phyloP scores from a whole-genome alignment of 768 basidiomycete species.

The Amylocystis lapponica region DNA sequence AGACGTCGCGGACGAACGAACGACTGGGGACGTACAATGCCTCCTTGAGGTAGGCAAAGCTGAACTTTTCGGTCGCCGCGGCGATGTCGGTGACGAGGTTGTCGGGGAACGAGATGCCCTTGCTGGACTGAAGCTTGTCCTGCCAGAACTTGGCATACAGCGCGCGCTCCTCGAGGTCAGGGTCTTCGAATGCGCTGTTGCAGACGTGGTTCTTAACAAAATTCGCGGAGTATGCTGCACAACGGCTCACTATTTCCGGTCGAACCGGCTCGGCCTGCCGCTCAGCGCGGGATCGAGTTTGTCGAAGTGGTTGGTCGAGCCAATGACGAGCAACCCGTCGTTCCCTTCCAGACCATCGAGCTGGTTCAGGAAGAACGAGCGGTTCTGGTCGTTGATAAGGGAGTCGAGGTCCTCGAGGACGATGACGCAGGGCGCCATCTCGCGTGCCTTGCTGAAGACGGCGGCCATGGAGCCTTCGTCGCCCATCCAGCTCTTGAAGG shows the following conservation, averaged over 20 bases:
- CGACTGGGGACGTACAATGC: constrained; percentile 61
- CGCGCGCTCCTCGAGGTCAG: constrained; percentile 54
- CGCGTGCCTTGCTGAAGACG: constrained; percentile 71
- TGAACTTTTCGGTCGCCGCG: constrained; percentile 57
- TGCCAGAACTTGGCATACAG: constrained; percentile 81
- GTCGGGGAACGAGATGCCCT: constrained; percentile 63
- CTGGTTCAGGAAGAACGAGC: constrained; percentile 87
- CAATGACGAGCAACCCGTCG: constrained; percentile 73
- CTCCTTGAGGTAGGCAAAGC: constrained; percentile 87
- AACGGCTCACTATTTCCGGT: constrained; percentile 64
- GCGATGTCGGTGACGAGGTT: constrained; percentile 55
- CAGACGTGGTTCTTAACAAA: background rate
- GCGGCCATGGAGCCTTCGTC: constrained; percentile 63
- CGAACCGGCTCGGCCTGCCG: constrained; percentile 76
- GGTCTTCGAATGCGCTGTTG: constrained; percentile 65
- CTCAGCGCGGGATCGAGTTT: constrained; percentile 72
- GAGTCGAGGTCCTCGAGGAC: constrained; percentile 70
- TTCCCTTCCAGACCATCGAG: constrained; percentile 77
- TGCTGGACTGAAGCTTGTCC: constrained; percentile 59
- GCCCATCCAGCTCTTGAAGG: constrained; percentile 60
- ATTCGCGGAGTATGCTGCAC: background rate
- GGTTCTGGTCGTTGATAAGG: constrained; percentile 69
- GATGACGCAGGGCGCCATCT: constrained; percentile 59
- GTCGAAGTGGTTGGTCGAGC: constrained; percentile 82
- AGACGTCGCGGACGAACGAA: background rate